These are phyloP conservation scores for Cryptosporidium ubiquitum DNA, from an alignment of 169 alveolate genomes.

Conservation along the genomic window DNA sequence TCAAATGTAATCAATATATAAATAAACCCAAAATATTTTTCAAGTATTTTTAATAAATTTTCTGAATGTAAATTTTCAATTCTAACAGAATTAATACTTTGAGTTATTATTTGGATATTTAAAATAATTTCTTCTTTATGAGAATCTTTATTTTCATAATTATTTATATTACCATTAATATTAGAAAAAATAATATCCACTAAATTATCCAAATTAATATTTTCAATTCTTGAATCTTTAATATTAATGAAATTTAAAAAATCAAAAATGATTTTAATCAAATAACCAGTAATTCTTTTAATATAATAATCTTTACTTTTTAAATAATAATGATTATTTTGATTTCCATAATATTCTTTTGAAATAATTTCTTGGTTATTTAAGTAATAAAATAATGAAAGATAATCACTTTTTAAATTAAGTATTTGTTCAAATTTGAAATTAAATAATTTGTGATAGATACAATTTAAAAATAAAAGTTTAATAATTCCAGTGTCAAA, in stretches of 20 bases:
- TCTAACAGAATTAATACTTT: too few relatives aligned
- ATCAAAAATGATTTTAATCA: background rate
- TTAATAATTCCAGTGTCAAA: conserved; percentile 72
- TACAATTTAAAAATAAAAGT: conserved; percentile 74
- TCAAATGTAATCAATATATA: background rate
- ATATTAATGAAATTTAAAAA: conserved; percentile 7
- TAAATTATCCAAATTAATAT: background rate
- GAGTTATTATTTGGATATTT: too few relatives aligned
- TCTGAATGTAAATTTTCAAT: background rate
- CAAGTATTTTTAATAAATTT: background rate
- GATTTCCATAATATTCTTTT: too few relatives aligned
- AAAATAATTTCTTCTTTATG: background rate
- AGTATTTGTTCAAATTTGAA: conserved; percentile 23
- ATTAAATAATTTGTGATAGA: conserved; percentile 39
- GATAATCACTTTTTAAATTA: conserved; percentile 50
- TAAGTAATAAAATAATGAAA: conserved; percentile 41
- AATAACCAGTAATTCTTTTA: background rate
- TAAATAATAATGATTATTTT: conserved; percentile 14
- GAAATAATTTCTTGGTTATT: conserved; percentile 71
- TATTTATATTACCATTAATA: too few relatives aligned
- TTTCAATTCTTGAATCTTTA: background rate
- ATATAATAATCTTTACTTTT: background rate
- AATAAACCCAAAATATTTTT: too few relatives aligned
- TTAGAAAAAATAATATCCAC: background rate
- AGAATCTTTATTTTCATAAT: background rate